Percentiles rank a stretch among this genome's conserved stretches.
Evolutionary conservation across 1,139 yeast genomes (phyloP).

Genomic region (Tardiomyces digboiensis): DNA sequence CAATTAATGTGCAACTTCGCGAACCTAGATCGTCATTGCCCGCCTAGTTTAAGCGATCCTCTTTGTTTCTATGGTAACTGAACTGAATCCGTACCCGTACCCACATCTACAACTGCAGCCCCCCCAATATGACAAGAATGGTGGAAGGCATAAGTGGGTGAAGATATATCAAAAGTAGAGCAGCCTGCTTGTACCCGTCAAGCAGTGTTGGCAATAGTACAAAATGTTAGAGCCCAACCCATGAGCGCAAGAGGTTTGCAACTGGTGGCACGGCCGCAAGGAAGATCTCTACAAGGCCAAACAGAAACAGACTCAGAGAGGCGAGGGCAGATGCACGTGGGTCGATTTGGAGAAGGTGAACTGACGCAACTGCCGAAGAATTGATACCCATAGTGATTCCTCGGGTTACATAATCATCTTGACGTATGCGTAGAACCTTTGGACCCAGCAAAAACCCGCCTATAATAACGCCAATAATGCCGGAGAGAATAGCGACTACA

Average conservation of each 20-base stretch:
- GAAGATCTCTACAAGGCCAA: neutral
- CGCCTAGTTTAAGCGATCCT: too few species aligned
- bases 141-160: too few species aligned
- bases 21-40: too few species aligned
- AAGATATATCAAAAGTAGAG: too few species aligned
- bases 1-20: too few species aligned
- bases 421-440: constrained; percentile 37
- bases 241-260: neutral
- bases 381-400: constrained; percentile 71
- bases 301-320: constrained; percentile 49
- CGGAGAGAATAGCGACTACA: constrained; percentile 69
- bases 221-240: neutral
- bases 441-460: constrained; percentile 27
- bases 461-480: constrained; percentile 63
- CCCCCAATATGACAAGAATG: too few species aligned
- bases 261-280: constrained; percentile 1
- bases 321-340: constrained; percentile 80
- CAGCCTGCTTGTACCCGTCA: too few species aligned
- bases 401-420: constrained; percentile 61
- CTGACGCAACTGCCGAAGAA: constrained; percentile 79
- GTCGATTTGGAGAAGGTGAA: constrained; percentile 56
- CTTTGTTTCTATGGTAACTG: too few species aligned
- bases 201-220: too few species aligned
- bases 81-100: too few species aligned
- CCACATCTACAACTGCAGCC: too few species aligned